Evolutionary conservation across 2,329 filamentous ascomycete genomes (phyloP).

Genomic region (Fusarium humuli): DNA sequence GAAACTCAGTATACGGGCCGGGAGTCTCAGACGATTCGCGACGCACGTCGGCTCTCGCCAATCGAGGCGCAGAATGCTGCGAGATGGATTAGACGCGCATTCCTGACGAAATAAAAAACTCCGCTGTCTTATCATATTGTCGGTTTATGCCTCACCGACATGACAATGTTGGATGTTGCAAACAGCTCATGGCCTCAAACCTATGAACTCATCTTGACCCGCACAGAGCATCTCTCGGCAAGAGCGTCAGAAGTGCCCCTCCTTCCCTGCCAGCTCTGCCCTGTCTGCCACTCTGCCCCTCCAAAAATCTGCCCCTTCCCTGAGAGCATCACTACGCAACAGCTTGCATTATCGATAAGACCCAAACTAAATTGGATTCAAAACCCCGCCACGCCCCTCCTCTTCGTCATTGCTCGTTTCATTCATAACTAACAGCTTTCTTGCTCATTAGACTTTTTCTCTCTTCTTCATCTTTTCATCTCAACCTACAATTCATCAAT

Average conservation of each 20-base stretch:
- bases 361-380: slow-evolving; percentile 32
- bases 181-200: slow-evolving; percentile 41
- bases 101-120: slow-evolving; percentile 30
- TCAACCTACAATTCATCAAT: slow-evolving; percentile 33
- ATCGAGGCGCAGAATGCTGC: slow-evolving; percentile 37
- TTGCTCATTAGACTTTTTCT: slow-evolving; percentile 41
- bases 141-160: slow-evolving; percentile 43
- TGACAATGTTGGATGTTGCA: slow-evolving; percentile 37
- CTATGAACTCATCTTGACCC: slow-evolving; percentile 43
- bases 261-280: slow-evolving; percentile 22
- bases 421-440: slow-evolving; percentile 43
- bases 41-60: slow-evolving; percentile 33
- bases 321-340: slow-evolving; percentile 9
- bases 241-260: slow-evolving; percentile 31
- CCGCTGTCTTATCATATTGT: slow-evolving; percentile 36
- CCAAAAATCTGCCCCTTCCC: slow-evolving; percentile 12
- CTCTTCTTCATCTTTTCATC: slow-evolving; percentile 24
- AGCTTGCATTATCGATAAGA: slow-evolving; percentile 45
- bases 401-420: slow-evolving; percentile 39
- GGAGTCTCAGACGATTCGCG: slow-evolving; percentile 27
- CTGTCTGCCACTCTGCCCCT: slow-evolving; percentile 36
- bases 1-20: slow-evolving; percentile 18
- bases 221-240: slow-evolving; percentile 39
- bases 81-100: slow-evolving; percentile 36
- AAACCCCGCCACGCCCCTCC: slow-evolving; percentile 45